Evolutionary conservation across 192 early-diverging fungal species (phyloP).

Genomic region (Coemansia sp.): DNA sequence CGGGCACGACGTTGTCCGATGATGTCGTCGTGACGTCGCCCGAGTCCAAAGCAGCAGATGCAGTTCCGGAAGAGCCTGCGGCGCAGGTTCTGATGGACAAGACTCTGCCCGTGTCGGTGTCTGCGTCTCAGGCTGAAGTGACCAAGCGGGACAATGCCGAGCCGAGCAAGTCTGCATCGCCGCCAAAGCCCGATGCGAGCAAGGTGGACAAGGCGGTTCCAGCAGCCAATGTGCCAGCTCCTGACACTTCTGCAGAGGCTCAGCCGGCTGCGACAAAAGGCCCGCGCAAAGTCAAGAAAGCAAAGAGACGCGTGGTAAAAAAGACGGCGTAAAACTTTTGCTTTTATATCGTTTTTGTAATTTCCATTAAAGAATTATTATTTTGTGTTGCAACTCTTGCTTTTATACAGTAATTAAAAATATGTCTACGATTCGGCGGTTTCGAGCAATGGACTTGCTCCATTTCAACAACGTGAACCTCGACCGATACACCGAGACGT

Average conservation of each 20-base stretch:
- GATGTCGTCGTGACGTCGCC: not conserved
- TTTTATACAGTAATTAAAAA: constrained; percentile 5
- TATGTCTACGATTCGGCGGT: constrained; percentile 56
- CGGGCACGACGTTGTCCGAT: constrained; percentile 5
- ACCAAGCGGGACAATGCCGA: constrained; percentile 13
- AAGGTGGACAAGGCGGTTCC: constrained; percentile 13
- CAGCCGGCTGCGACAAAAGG: constrained; percentile 14
- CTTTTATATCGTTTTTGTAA: constrained; percentile 2
- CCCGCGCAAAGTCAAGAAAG: constrained; percentile 46
- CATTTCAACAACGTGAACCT: constrained; percentile 94
- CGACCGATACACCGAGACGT: constrained; percentile 93
- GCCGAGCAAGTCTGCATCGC: constrained; percentile 12
- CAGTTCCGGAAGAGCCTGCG: constrained; percentile 13
- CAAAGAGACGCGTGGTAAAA: constrained; percentile 43
- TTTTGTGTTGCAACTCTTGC: too few species aligned
- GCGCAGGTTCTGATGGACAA: constrained; percentile 10
- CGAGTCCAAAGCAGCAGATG: constrained; percentile 3
- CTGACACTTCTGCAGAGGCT: constrained; percentile 4
- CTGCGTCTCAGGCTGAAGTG: not conserved
- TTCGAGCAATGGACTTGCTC: constrained; percentile 92
- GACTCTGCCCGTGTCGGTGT: constrained; percentile 6
- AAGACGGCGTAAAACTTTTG: constrained; percentile 14
- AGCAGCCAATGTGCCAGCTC: constrained; percentile 17
- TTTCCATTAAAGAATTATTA: constrained; percentile 2
- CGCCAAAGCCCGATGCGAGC: constrained; percentile 6